Evolutionary conservation across 371 early-diverging fungal species (phyloP).

Genomic region (Lichtheimia corymbifera): DNA sequence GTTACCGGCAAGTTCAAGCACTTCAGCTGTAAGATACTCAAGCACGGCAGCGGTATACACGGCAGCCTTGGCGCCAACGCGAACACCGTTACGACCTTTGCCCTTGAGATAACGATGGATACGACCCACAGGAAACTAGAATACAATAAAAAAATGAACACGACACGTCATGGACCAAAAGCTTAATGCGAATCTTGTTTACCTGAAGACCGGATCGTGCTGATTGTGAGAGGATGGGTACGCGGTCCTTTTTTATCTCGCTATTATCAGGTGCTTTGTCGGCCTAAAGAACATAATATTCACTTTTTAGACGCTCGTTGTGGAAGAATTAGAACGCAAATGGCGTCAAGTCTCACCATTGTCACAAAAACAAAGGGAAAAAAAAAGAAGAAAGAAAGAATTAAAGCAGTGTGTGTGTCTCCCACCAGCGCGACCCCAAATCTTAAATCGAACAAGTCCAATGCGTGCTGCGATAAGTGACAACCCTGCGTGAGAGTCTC

Average conservation of each 20-base stretch:
- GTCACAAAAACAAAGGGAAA: no score
- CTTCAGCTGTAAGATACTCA: conserved; percentile 91
- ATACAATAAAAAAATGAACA: background rate
- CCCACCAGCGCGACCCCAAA: no score
- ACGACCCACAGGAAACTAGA: conserved; percentile 85
- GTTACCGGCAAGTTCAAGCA: conserved; percentile 90
- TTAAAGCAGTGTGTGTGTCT: no score
- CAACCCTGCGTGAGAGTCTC: no score
- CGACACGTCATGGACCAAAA: background rate
- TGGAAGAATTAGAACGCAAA: no score
- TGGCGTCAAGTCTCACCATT: no score
- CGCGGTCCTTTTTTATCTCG: conserved; percentile 48
- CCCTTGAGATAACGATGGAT: conserved; percentile 88
- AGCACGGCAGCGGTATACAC: conserved; percentile 90
- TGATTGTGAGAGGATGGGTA: conserved; percentile 60
- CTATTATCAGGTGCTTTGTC: conserved; percentile 40
- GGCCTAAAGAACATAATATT: conserved; percentile 24
- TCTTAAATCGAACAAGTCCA: no score
- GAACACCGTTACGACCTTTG: conserved; percentile 73
- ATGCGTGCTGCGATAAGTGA: no score
- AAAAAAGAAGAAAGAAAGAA: no score
- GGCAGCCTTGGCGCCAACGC: conserved; percentile 91
- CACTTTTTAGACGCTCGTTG: no score
- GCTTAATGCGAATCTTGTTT: conserved; percentile 1
- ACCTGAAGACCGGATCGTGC: conserved; percentile 71